Evolutionary conservation across 1,139 yeast species (phyloP), one percentile per base, ranked within the genome.

Genomic region (Hyphopichia pseudoburtonii): DNA sequence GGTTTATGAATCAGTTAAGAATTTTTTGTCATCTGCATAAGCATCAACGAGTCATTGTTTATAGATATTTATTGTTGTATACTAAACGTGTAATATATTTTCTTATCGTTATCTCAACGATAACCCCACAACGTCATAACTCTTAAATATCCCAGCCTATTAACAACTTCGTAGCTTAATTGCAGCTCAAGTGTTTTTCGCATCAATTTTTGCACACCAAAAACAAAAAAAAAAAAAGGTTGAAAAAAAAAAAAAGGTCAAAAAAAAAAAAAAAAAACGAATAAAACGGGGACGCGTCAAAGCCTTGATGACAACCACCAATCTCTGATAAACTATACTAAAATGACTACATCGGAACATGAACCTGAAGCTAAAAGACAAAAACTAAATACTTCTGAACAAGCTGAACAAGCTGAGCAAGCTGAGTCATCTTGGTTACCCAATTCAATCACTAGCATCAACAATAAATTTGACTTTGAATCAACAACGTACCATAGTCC

Each of bases 1-100:
- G 4, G 78, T 78, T 7, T 84, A 84, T 49, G 90, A 83, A 53
- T 66, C 72, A 3, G 63, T 61, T 17, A 64, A 57, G 44, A 52
- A 48, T 26, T 40, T 33, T 32, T 36, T 47, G 5, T 14, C 21
- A 22, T 9, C 23, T 11, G 18, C 11, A 28, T 15, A 19, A 28
- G 23, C 10, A 21, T 21, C 10, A 7, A 21, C 10, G 23, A 7
- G n/a, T n/a, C n/a, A 15, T 28, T 16, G 27, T 10, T 16, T 28
- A 17, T 28, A 28, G 21, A 25, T 28, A 28, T 28, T 6, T 17
- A 28, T 28, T 17, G 16, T 11, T 27, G 29, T 27, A 27, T 12
- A 25, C 3, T 25, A 25, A 17, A 25, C n/a, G n/a, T n/a, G n/a
- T n/a, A n/a, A n/a, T n/a, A n/a, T n/a, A n/a, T n/a, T n/a, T n/a